Base-by-base conservation (phyloP, 495 filamentous ascomycete species). In the Saxophila tyrrhenica region DNA sequence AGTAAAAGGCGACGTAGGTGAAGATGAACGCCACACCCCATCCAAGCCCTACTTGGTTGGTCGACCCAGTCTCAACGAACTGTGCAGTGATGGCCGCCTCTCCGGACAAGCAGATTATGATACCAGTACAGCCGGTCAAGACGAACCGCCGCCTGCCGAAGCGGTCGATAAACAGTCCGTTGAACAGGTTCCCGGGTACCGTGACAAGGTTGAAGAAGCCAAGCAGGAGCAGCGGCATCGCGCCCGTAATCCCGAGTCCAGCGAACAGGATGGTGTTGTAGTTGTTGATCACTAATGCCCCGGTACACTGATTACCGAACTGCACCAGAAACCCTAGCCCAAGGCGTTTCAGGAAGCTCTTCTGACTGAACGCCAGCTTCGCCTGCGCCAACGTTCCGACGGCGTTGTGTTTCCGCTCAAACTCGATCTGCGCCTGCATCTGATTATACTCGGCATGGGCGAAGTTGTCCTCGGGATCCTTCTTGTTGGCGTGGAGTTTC, bases 1-100 rank as follows among this genome's bases (percentile, higher is more conserved):
- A 47, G 45, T 58, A 62, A 24, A 62, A 62, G 16, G 43, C 22
- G 15, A 56, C 50, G 43, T 56, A 62, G 3, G 55, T 39, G 44
- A 59, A 62, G 19, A 62, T 54, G 59, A 62, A 62, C 21, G 53
- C 58, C 8, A 62, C 51, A 22, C 57, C 59, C 8, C 51, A 58
- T 2, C 50, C 41, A 9, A 58, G 46, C 11, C 59, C 59, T 8
- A 52, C 39, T 17, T 25, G 48, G 45, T 62, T 62, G 3, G 17
- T 55, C 2, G 23, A 50, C 17, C 55, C 56, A 1, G 50, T 59
- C 20, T 62, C 56, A 2, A 58, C 57, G 52, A 54, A 62, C 22
- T 54, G 51, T 35, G 59, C 59, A n/a, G 59, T 58, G 32, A 62
- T 39, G 15, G 56, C 56, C 13, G 50, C 41, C 38, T 62, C 59